Conservation (phyloP, 495 filamentous ascomycete species). For the Tuber indicum region DNA sequence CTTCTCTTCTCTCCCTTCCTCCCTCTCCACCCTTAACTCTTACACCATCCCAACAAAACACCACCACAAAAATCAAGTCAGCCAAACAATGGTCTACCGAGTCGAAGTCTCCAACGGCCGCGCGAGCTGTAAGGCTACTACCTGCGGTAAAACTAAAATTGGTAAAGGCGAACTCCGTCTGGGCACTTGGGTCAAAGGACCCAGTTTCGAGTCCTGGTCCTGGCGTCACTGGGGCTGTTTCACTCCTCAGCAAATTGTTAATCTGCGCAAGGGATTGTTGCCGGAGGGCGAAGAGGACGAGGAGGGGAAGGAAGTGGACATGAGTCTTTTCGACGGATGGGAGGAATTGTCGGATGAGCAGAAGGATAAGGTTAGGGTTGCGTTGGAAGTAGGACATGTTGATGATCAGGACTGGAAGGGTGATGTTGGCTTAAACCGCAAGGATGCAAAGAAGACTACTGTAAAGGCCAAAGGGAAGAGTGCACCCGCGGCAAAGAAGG, state of each 20-base stretch:
- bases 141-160: conserved; percentile 55
- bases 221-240: conserved; percentile 82
- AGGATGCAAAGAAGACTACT: conserved; percentile 24
- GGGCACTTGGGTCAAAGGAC: conserved; percentile 58
- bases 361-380: conserved; percentile 56
- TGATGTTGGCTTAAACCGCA: conserved; percentile 32
- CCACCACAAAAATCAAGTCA: conserved; percentile 8
- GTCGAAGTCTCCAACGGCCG: conserved; percentile 24
- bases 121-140: conserved; percentile 24
- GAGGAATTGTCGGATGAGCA: conserved; percentile 54
- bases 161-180: conserved; percentile 67
- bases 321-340: conserved; percentile 56
- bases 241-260: conserved; percentile 55
- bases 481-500: conserved; percentile 13
- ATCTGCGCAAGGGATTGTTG: conserved; percentile 44
- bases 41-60: conserved; percentile 8
- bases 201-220: conserved; percentile 50
- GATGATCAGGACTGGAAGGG: conserved; percentile 65
- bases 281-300: conserved; percentile 40
- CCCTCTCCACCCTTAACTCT: not conserved
- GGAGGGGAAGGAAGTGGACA: conserved; percentile 40
- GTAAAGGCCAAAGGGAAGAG: not conserved
- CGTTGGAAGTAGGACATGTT: conserved; percentile 62
- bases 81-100: conserved; percentile 3
- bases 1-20: not conserved